Percentiles rank a stretch among this genome's conserved stretches.
These are phyloP conservation scores for Aspergillus aculeatinus DNA, from an alignment of 2,329 filamentous ascomycete species.

Conservation along the genomic window DNA sequence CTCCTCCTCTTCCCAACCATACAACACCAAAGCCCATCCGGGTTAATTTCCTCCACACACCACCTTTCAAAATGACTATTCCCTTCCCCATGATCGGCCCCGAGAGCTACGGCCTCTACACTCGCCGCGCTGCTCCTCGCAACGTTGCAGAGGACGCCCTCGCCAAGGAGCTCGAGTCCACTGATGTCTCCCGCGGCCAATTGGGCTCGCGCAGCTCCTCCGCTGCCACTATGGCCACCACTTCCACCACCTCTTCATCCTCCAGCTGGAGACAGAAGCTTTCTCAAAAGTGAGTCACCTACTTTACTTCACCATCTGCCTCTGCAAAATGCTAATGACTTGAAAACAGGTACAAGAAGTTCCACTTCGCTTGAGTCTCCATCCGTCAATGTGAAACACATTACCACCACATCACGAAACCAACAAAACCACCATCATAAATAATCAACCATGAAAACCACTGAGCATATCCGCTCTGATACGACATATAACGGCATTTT, in stretches of 20 bases:
- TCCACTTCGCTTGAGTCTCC: background rate
- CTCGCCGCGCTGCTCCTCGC: background rate
- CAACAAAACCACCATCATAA: background rate
- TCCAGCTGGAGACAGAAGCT: background rate
- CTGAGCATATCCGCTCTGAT: background rate
- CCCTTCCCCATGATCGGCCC: background rate
- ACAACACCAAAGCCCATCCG: background rate
- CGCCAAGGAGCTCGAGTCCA: background rate
- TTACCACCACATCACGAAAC: background rate
- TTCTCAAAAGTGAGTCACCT: background rate
- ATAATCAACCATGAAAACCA: background rate
- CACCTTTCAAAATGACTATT: background rate
- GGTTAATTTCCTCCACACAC: background rate
- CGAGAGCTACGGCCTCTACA: background rate
- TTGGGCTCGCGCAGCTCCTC: background rate
- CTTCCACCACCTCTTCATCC: background rate
- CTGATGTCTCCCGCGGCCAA: background rate
- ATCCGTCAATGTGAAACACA: background rate
- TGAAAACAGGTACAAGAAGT: background rate
- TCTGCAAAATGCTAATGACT: too few relatives aligned
- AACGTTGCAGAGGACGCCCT: background rate
- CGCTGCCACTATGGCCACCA: background rate
- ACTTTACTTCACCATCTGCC: too few relatives aligned
- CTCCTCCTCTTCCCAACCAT: background rate
- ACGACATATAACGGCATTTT: background rate